Evolutionary conservation across 352 stramenopile genomes (phyloP).

Genomic region (Achlya hypogyna): DNA sequence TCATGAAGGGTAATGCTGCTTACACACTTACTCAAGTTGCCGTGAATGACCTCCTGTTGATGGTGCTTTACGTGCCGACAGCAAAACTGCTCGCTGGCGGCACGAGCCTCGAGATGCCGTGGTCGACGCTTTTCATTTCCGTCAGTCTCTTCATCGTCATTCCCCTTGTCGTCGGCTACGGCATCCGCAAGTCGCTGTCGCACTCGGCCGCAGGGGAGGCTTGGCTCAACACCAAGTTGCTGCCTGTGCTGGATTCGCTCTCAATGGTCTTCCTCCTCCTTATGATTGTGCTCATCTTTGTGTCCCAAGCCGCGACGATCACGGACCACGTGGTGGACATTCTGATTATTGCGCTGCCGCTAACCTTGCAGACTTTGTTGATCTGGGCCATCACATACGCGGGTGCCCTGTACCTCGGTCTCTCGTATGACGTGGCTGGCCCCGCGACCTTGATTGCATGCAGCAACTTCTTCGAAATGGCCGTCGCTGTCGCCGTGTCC

Average conservation of each 20-base stretch:
- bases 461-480: slow-evolving; percentile 83
- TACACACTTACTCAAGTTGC: slow-evolving; percentile 61
- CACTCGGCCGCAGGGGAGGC: background rate
- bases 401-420: slow-evolving; percentile 27
- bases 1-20: slow-evolving; percentile 51
- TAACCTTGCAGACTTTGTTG: slow-evolving; percentile 50
- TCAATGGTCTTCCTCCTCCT: slow-evolving; percentile 54
- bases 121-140: slow-evolving; percentile 32
- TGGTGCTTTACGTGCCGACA: slow-evolving; percentile 57
- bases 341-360: slow-evolving; percentile 43
- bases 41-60: slow-evolving; percentile 54
- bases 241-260: slow-evolving; percentile 32
- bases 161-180: slow-evolving; percentile 36
- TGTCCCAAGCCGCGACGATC: slow-evolving; percentile 57
- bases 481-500: slow-evolving; percentile 50
- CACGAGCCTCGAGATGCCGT: slow-evolving; percentile 34
- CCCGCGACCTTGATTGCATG: slow-evolving; percentile 56
- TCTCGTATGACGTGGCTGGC: slow-evolving; percentile 21
- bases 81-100: slow-evolving; percentile 37
- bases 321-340: slow-evolving; percentile 41
- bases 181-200: slow-evolving; percentile 31
- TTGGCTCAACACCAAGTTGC: slow-evolving; percentile 47
- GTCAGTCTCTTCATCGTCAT: slow-evolving; percentile 65
- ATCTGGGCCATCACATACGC: slow-evolving; percentile 54
- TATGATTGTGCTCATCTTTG: slow-evolving; percentile 64